Evolutionary conservation across 164 flowering plant species (phyloP), one percentile per base, ranked within the genome.

Genomic region (Amborella trichopoda): DNA sequence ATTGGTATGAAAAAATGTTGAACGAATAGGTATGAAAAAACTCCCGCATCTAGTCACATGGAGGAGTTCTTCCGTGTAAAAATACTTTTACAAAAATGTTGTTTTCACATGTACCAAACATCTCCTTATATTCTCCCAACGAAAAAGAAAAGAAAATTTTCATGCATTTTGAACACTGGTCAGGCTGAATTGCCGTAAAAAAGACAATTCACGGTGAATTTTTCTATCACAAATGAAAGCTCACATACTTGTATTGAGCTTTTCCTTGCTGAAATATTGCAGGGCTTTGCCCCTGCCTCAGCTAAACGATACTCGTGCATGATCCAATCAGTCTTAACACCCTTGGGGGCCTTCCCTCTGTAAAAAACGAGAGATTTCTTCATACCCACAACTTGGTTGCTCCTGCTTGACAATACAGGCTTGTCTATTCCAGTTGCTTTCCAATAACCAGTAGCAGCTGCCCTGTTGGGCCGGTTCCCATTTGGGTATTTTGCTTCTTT

Each of bases 251-350:
- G 69, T 48, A 34, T 27, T 28, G 68, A 19, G 55, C 45, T 47
- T 4, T 55, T 55, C 39, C 49, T 44, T 28, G 44, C 47, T 17
- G 40, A 44, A 3, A 30, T 48, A 34, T 40, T 17, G 49, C 40
- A 33, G 20, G 36, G 58, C 24, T 11, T 48, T 4, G 32, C 58
- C 44, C 32, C n/a, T 21, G 53, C 48, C 12, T n/a, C 50, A 22
- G 66, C 56, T n/a, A 82, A 80, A 49, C 75, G 67, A 56, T 77
- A 83, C 46, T 81, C 83, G 45, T 87, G 90, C 94, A 87, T 79
- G 70, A 78, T 38, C 94, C 94, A 87, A 33, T 72, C 68, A 22
- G 90, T 81, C 54, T 67, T 66, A 21, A 60, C 24, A 14, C 75
- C 75, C 33, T 58, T 50, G 2, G 74, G 63, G 37, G 73, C 55